phyloP scores from a whole-genome alignment of 441 rosid genomes.

The Capsella rubella region DNA sequence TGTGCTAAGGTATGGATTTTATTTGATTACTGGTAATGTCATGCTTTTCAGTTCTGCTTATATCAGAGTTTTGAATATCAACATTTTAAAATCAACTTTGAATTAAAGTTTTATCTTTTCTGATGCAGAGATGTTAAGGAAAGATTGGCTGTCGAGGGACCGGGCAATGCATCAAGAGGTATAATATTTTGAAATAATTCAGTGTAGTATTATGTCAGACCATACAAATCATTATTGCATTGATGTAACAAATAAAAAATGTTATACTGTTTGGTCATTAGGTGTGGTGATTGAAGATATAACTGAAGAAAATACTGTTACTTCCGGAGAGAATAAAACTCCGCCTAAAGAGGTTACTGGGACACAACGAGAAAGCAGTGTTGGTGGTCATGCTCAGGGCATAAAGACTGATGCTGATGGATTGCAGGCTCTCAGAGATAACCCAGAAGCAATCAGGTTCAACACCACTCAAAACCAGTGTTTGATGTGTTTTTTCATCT shows the following conservation, averaged over 20 bases:
- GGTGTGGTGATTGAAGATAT: constrained; percentile 84
- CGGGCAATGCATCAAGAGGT: constrained; percentile 62
- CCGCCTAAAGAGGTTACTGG: constrained; percentile 43
- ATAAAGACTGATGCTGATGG: constrained; percentile 55
- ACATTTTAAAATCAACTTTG: not conserved
- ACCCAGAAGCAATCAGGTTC: constrained; percentile 86
- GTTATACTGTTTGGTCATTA: constrained; percentile 43
- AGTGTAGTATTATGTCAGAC: constrained; percentile 7
- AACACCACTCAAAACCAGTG: constrained; percentile 28
- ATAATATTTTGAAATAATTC: constrained; percentile 16
- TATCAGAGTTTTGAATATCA: not conserved
- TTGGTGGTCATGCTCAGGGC: constrained; percentile 32
- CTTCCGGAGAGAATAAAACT: constrained; percentile 50
- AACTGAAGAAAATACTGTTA: constrained; percentile 59
- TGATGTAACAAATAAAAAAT: constrained; percentile 16
- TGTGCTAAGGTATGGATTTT: constrained; percentile 67
- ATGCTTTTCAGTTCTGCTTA: constrained; percentile 20
- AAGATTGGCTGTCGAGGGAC: constrained; percentile 60
- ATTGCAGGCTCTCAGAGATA: constrained; percentile 67
- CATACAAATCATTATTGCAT: constrained; percentile 8
- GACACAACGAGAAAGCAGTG: constrained; percentile 47
- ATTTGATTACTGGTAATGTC: not conserved
- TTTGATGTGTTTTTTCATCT: constrained; percentile 20
- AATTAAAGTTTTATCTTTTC: not conserved
- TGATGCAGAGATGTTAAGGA: constrained; percentile 70